A percentile compares a stretch with the other conserved stretches of the same genome.
phyloP scores from a whole-genome alignment of 192 early-diverging fungal genomes.

The Backusella luteola region DNA sequence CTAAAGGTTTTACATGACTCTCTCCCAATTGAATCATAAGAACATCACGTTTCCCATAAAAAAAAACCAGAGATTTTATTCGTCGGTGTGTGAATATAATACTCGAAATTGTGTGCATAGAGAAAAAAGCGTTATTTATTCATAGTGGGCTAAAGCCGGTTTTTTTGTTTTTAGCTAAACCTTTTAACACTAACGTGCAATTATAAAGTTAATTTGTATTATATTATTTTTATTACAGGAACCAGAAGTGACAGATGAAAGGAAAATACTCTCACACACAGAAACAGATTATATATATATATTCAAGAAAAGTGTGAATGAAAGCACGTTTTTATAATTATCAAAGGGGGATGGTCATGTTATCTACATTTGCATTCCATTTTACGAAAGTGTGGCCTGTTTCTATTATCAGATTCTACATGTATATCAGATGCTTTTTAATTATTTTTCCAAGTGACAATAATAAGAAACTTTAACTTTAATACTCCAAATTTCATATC shows the following conservation, averaged over 20 bases:
- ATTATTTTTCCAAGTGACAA: not conserved
- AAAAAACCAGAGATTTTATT: not conserved
- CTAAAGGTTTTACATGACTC: not conserved
- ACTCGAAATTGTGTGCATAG: not conserved
- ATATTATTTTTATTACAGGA: not conserved
- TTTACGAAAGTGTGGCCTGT: not conserved
- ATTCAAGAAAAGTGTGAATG: not conserved
- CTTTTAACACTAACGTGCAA: not conserved
- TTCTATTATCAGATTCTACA: not conserved
- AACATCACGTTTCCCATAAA: not conserved
- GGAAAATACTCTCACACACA: constrained; percentile 1
- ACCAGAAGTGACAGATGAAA: not conserved
- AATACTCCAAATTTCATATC: not conserved
- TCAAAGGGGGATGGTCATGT: not conserved
- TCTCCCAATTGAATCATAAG: not conserved
- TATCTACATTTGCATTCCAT: not conserved
- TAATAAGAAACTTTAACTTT: not conserved
- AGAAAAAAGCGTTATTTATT: not conserved
- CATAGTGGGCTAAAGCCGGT: not conserved
- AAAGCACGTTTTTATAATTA: not conserved
- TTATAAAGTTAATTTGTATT: not conserved
- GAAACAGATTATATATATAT: not conserved
- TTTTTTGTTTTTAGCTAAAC: not conserved
- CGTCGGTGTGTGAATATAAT: not conserved
- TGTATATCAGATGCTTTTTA: constrained; percentile 3